Conservation (phyloP, 305 asterid species). For the Andrographis paniculata region DNA sequence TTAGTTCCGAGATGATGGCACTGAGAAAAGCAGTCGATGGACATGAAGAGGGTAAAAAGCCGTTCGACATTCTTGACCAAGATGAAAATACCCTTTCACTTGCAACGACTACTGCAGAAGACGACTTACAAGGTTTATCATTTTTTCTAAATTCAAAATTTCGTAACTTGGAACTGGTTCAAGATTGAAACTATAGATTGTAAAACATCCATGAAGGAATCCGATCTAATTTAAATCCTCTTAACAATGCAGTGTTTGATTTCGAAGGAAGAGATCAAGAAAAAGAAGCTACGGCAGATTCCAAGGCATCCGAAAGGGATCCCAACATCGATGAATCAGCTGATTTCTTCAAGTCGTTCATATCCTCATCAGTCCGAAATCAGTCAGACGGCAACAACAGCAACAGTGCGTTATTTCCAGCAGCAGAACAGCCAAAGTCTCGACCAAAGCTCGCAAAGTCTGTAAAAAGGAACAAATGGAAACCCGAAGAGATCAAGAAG, state of each 20-base stretch:
- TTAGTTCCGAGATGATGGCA: constrained; percentile 38
- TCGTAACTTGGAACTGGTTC: neutral
- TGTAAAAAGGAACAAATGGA: constrained; percentile 80
- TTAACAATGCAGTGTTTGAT: constrained; percentile 35
- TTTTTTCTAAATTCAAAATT: constrained; percentile 7
- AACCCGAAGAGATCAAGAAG: constrained; percentile 76
- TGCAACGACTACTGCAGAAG: constrained; percentile 28
- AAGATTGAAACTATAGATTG: neutral
- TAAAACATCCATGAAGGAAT: too few species aligned
- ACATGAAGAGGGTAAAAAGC: constrained; percentile 30
- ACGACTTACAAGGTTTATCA: constrained; percentile 48
- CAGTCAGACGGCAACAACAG: constrained; percentile 20
- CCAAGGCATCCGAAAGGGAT: constrained; percentile 25
- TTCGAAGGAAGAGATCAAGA: constrained; percentile 25
- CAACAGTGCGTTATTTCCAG: constrained; percentile 24
- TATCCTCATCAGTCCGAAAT: constrained; percentile 24
- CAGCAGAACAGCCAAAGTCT: constrained; percentile 33
- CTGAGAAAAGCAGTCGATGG: constrained; percentile 56
- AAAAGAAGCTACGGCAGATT: constrained; percentile 34
- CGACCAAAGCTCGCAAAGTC: constrained; percentile 38
- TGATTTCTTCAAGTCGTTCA: constrained; percentile 46
- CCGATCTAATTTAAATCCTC: too few species aligned
- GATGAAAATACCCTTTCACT: constrained; percentile 29
- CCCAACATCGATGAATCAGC: constrained; percentile 30
- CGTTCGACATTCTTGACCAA: constrained; percentile 37